Conservation (phyloP, 2,329 filamentous ascomycete species). For the Cercospora brassicicola region DNA sequence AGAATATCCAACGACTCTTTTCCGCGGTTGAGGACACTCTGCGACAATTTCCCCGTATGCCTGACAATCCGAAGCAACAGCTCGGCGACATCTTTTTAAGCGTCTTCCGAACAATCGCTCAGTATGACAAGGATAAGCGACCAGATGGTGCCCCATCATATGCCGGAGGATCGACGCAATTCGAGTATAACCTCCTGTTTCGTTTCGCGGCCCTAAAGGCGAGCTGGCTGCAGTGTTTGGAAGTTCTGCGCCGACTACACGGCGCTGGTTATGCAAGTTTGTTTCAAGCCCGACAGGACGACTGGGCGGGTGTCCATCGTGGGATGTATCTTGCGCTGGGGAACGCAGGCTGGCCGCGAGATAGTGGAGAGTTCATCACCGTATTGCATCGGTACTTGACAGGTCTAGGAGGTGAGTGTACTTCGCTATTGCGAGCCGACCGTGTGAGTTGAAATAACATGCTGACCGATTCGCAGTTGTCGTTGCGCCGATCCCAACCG, state of each 20-base stretch:
- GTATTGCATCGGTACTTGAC: conserved; percentile 3
- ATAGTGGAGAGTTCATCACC: conserved; percentile 1
- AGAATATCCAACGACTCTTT: conserved; percentile 16
- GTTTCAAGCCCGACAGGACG: conserved; percentile 2
- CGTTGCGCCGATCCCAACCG: neutral
- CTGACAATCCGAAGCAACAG: conserved; percentile 3
- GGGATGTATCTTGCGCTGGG: neutral
- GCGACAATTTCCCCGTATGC: conserved; percentile 9
- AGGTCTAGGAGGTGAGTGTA: conserved; percentile 13
- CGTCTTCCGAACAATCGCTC: conserved; percentile 5
- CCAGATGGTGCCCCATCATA: conserved; percentile 11
- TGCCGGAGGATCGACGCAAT: conserved; percentile 20
- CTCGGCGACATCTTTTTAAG: conserved; percentile 9
- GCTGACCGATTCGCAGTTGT: conserved; percentile 5
- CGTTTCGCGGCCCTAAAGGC: conserved; percentile 19
- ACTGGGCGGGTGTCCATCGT: neutral
- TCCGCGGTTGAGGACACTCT: conserved; percentile 14
- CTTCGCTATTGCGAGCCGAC: neutral
- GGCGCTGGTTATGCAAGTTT: neutral
- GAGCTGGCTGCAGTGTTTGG: conserved; percentile 21
- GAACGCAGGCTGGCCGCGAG: neutral
- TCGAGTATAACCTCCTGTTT: conserved; percentile 23
- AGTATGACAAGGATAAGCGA: neutral
- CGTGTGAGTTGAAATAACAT: neutral
- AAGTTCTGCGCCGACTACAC: conserved; percentile 13